These are phyloP conservation scores for Dothistroma septosporum DNA, from an alignment of 2,329 filamentous ascomycete species.

Conservation along the genomic window DNA sequence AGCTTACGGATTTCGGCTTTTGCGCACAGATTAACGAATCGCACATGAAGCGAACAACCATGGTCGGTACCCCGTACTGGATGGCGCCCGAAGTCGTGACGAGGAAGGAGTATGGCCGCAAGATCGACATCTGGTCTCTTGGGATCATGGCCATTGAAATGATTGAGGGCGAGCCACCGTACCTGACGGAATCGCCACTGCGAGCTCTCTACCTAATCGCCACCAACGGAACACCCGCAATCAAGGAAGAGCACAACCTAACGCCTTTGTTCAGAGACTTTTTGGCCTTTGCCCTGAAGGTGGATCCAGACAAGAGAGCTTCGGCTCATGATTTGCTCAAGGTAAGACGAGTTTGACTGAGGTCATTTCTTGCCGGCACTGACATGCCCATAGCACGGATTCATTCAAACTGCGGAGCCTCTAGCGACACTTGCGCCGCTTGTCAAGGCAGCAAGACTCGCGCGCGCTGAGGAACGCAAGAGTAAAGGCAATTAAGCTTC, in stretches of 20 bases:
- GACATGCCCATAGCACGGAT: slow-evolving; percentile 38
- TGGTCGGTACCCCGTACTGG: slow-evolving; percentile 99
- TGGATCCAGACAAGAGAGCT: slow-evolving; percentile 93
- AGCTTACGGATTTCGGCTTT: slow-evolving; percentile 97
- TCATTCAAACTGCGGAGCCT: slow-evolving; percentile 51
- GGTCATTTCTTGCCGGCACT: slow-evolving; percentile 5
- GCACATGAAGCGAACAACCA: slow-evolving; percentile 95
- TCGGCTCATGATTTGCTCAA: slow-evolving; percentile 89
- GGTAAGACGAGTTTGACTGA: slow-evolving; percentile 52
- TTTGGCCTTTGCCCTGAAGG: slow-evolving; percentile 85
- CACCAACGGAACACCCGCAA: slow-evolving; percentile 88
- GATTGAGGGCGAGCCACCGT: slow-evolving; percentile 97
- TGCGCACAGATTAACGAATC: slow-evolving; percentile 97
- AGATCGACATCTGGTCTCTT: slow-evolving; percentile 97
- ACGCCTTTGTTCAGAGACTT: slow-evolving; percentile 85
- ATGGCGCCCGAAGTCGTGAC: slow-evolving; percentile 99
- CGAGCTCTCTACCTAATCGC: slow-evolving; percentile 93
- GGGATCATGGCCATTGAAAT: slow-evolving; percentile 99
- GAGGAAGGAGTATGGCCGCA: slow-evolving; percentile 93
- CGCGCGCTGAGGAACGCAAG: slow-evolving; percentile 69
- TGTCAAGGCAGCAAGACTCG: slow-evolving; percentile 78
- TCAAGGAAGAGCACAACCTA: slow-evolving; percentile 86
- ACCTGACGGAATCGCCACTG: slow-evolving; percentile 89
- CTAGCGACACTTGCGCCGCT: slow-evolving; percentile 73
- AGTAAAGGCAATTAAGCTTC: slow-evolving; percentile 42